Conservation (phyloP, 441 rosid species). For the Brassica hybrid region DNA sequence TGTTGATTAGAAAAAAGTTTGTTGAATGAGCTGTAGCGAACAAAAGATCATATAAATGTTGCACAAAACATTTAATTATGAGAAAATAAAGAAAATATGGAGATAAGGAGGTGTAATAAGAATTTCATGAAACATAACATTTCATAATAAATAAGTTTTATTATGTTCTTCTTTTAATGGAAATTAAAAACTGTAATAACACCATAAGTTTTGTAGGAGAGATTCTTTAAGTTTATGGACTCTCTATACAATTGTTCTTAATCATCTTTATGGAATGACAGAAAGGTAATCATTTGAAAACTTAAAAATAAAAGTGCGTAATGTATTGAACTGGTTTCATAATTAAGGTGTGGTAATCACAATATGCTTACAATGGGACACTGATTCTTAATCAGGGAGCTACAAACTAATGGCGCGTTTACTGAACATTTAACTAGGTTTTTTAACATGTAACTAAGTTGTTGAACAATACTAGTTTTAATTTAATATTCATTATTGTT, state of each 20-base stretch:
- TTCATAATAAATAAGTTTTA: neutral
- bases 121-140: neutral
- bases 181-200: neutral
- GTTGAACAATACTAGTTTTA: slow-evolving; percentile 19
- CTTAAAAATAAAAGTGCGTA: neutral
- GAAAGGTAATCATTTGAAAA: neutral
- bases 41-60: neutral
- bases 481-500: slow-evolving; percentile 5
- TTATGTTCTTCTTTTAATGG: neutral
- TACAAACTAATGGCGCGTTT: slow-evolving; percentile 38
- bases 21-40: neutral
- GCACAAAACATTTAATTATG: neutral
- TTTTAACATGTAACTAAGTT: slow-evolving; percentile 28
- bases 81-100: neutral
- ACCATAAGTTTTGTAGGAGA: neutral
- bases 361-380: slow-evolving; percentile 28
- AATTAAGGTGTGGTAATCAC: slow-evolving; percentile 25
- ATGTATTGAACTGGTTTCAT: neutral
- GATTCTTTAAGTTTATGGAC: neutral
- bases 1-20: neutral
- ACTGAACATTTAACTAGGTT: neutral
- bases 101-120: neutral
- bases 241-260: neutral
- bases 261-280: neutral
- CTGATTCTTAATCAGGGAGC: slow-evolving; percentile 32